These are phyloP conservation scores for Naganishia liquefaciens DNA, from an alignment of 1,284 basidiomycete species.

Conservation along the genomic window DNA sequence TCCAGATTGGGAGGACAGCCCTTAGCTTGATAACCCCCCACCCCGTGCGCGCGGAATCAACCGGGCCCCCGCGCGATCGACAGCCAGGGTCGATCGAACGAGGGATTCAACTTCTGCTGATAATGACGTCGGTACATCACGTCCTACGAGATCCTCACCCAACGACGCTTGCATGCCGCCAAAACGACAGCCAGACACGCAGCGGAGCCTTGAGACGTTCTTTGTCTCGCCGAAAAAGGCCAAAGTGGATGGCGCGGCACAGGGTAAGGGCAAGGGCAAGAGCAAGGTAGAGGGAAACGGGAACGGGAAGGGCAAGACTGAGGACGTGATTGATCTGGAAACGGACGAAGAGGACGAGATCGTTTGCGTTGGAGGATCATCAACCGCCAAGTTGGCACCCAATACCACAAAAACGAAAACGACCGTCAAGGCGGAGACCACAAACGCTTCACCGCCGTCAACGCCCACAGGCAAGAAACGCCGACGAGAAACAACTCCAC, in stretches of 20 bases:
- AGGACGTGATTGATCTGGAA: slow-evolving; percentile 11
- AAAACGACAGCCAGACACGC: slow-evolving; percentile 1
- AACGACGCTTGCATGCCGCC: slow-evolving; percentile 1
- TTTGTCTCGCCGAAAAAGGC: slow-evolving; percentile 5
- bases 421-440: background rate
- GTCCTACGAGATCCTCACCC: background rate
- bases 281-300: background rate
- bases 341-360: background rate
- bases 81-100: background rate
- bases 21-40: slow-evolving; percentile 1
- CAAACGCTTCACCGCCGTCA: background rate
- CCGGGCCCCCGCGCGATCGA: slow-evolving; percentile 11
- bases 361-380: background rate
- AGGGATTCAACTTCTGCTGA: background rate
- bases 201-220: slow-evolving; percentile 26
- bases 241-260: too few relatives aligned
- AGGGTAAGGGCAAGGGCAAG: background rate
- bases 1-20: background rate
- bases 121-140: slow-evolving; percentile 4
- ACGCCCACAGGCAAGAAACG: slow-evolving; percentile 7
- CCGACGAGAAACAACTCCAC: background rate
- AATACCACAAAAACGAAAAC: background rate
- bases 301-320: background rate
- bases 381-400: background rate
- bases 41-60: slow-evolving; percentile 11